Percentiles rank a stretch among this genome's conserved stretches.
phyloP scores from a whole-genome alignment of 2,329 filamentous ascomycete species.

The Malbranchea cinnamomea region DNA sequence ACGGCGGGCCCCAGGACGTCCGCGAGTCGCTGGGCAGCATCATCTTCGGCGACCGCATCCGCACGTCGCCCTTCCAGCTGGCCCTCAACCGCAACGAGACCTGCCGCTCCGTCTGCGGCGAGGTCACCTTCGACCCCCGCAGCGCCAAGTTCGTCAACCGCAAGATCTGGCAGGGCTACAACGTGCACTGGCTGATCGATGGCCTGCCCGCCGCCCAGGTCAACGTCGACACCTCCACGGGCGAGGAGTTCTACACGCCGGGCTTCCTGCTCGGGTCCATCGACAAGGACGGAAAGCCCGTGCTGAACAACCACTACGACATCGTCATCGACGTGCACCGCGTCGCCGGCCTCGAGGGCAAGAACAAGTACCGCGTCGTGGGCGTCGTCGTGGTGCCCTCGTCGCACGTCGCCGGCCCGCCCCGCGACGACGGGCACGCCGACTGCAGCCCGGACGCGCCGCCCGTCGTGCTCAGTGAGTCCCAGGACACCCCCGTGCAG shows the following conservation, averaged over 20 bases:
- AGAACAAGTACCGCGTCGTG: constrained; percentile 66
- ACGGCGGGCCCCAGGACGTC: constrained; percentile 60
- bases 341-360: constrained; percentile 40
- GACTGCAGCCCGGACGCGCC: constrained; percentile 48
- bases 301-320: constrained; percentile 90
- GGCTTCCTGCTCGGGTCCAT: constrained; percentile 65
- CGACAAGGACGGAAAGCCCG: constrained; percentile 38
- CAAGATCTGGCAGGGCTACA: constrained; percentile 72
- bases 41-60: constrained; percentile 90
- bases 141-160: constrained; percentile 67
- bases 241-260: constrained; percentile 73
- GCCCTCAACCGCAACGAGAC: constrained; percentile 76
- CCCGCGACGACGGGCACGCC: constrained; percentile 35
- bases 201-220: constrained; percentile 81
- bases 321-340: constrained; percentile 87
- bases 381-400: constrained; percentile 79
- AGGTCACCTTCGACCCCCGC: constrained; percentile 48
- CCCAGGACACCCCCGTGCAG: constrained; percentile 50
- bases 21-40: constrained; percentile 91
- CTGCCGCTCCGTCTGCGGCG: constrained; percentile 65
- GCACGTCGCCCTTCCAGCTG: constrained; percentile 86
- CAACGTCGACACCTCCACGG: constrained; percentile 59
- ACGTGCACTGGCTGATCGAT: constrained; percentile 91
- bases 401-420: constrained; percentile 32
- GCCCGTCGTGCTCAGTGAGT: constrained; percentile 50